These are phyloP conservation scores for Mycena rosella DNA, from an alignment of 768 basidiomycete genomes.

Conservation along the genomic window DNA sequence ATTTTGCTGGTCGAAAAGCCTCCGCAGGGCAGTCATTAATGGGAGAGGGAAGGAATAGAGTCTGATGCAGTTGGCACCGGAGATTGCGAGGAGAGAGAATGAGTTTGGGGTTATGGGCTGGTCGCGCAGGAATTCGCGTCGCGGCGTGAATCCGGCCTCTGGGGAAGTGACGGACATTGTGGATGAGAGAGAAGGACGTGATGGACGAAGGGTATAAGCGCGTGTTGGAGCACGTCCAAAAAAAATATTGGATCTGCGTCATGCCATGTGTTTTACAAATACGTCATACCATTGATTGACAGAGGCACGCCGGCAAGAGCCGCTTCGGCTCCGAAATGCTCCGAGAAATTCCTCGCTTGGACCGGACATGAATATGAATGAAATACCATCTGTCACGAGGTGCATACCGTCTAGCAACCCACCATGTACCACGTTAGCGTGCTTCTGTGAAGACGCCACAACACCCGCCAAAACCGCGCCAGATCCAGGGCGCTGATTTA, in stretches of 20 bases:
- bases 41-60: conserved; percentile 76
- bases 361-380: no score
- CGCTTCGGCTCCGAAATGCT: no score
- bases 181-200: neutral
- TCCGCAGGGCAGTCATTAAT: conserved; percentile 66
- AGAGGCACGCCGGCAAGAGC: no score
- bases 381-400: no score
- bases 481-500: conserved; percentile 21
- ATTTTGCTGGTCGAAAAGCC: conserved; percentile 64
- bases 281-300: no score
- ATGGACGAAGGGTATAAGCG: neutral
- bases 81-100: conserved; percentile 79
- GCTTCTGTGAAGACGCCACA: conserved; percentile 27
- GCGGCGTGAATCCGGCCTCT: conserved; percentile 70
- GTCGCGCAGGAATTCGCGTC: conserved; percentile 80
- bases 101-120: conserved; percentile 63
- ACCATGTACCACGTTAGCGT: conserved; percentile 1
- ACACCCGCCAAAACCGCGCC: conserved; percentile 10
- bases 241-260: no score
- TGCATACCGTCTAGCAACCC: neutral
- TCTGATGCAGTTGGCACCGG: conserved; percentile 71
- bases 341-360: no score
- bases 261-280: no score
- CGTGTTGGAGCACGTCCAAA: no score
- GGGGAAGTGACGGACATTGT: conserved; percentile 44